These are phyloP conservation scores for Hirschfeldia incana DNA, from an alignment of 345 rosid genomes.

Conservation along the genomic window DNA sequence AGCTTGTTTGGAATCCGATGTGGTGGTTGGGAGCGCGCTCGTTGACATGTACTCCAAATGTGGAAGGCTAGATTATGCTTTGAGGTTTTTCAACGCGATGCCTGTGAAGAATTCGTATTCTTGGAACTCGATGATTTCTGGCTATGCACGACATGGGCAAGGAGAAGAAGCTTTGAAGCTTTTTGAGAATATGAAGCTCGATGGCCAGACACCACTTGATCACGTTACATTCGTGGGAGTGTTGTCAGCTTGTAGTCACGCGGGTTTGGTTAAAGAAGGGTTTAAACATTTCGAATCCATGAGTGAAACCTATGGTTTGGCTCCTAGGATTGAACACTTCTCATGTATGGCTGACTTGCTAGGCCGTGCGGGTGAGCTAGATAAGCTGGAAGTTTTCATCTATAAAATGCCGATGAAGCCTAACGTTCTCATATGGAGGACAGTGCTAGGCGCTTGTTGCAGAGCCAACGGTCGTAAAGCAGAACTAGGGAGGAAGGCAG, in stretches of 20 bases:
- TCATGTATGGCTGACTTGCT: conserved; percentile 93
- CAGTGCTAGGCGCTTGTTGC: conserved; percentile 81
- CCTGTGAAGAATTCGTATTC: conserved; percentile 77
- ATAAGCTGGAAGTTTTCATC: conserved; percentile 69
- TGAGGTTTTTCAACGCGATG: conserved; percentile 67
- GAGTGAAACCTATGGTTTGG: conserved; percentile 55
- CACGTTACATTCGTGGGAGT: conserved; percentile 94
- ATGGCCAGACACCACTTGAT: conserved; percentile 61
- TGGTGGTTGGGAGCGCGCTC: conserved; percentile 89
- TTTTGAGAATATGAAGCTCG: conserved; percentile 63
- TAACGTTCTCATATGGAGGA: conserved; percentile 85
- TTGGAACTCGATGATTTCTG: conserved; percentile 95
- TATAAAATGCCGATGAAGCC: conserved; percentile 70
- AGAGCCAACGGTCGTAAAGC: conserved; percentile 62
- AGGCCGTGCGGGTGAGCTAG: conserved; percentile 83
- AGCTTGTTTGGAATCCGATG: conserved; percentile 76
- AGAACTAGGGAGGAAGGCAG: conserved; percentile 73
- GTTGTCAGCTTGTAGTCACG: conserved; percentile 91
- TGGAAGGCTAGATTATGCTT: conserved; percentile 89
- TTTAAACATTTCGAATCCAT: conserved; percentile 69
- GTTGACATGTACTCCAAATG: conserved; percentile 97
- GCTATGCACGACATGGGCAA: conserved; percentile 85
- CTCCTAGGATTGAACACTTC: conserved; percentile 74
- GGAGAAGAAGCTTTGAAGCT: conserved; percentile 69
- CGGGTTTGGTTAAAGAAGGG: conserved; percentile 78